Conservation (phyloP, 345 rosid species). For the Mangifera indica region DNA sequence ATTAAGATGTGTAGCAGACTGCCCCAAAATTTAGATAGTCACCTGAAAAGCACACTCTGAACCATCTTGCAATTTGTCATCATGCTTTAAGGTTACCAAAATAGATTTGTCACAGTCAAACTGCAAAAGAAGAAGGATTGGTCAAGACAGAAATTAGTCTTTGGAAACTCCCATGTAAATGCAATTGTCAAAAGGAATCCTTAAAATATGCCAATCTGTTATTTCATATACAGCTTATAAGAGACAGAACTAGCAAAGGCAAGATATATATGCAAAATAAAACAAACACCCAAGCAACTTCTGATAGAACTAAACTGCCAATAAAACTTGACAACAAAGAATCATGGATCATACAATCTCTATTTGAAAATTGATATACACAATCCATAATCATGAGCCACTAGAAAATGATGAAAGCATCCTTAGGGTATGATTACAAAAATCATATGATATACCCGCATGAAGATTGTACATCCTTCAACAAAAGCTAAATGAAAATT, state of each 20-base stretch:
- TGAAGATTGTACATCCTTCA: background rate
- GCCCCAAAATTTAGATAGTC: conserved; percentile 17
- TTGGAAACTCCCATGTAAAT: background rate
- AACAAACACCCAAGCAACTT: background rate
- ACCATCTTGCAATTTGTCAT: conserved; percentile 89
- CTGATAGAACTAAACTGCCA: background rate
- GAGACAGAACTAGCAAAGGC: background rate
- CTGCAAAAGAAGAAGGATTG: conserved; percentile 40
- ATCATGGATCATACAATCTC: background rate
- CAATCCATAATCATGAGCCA: background rate
- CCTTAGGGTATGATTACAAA: background rate
- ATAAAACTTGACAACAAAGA: background rate
- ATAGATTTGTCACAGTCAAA: conserved; percentile 89
- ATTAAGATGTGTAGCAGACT: conserved; percentile 12
- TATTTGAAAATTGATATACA: background rate
- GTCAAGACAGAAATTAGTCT: background rate
- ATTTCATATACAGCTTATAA: background rate
- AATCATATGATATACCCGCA: background rate
- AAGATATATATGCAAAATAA: background rate
- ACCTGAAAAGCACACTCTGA: conserved; percentile 93
- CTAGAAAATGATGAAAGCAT: background rate
- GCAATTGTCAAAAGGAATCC: background rate
- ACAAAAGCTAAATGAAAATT: background rate
- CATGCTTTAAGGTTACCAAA: conserved; percentile 87
- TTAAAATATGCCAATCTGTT: background rate